phyloP scores from a whole-genome alignment of 225 moss, liverwort and hornwort species.

The Anthoceros angustus region DNA sequence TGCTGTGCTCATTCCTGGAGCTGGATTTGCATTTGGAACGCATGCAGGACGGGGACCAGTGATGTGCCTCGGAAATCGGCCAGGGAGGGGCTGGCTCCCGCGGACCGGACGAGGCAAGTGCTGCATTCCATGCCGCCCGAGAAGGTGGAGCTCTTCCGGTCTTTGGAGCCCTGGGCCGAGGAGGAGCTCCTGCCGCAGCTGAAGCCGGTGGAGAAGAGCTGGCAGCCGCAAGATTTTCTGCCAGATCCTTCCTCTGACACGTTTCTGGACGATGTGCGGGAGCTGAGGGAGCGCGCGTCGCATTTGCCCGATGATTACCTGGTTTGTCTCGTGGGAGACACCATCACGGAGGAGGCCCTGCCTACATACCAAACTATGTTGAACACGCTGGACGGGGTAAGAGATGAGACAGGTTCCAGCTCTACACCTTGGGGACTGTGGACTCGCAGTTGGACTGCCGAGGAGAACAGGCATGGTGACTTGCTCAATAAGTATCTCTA shows the following conservation, averaged over 20 bases:
- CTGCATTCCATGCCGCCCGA: conserved; percentile 22
- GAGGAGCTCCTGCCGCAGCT: conserved; percentile 18
- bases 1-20: no score
- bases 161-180: conserved; percentile 26
- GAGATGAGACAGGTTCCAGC: conserved; percentile 32
- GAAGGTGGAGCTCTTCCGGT: conserved; percentile 20
- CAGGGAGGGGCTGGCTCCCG: background rate
- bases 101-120: conserved; percentile 4
- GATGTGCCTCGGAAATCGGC: conserved; percentile 16
- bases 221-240: conserved; percentile 30
- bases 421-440: conserved; percentile 33
- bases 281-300: conserved; percentile 18
- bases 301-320: conserved; percentile 27
- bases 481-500: conserved; percentile 31
- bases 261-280: conserved; percentile 24
- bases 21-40: no score
- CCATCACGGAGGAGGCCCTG: conserved; percentile 32
- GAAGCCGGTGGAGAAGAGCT: conserved; percentile 35
- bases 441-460: conserved; percentile 36
- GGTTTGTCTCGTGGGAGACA: conserved; percentile 32
- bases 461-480: conserved; percentile 37
- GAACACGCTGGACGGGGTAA: conserved; percentile 31
- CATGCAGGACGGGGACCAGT: background rate
- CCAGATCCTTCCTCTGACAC: conserved; percentile 21
- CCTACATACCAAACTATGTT: conserved; percentile 42